These are phyloP conservation scores for Crithidia expoeki DNA, from an alignment of 208 protist genomes.

Conservation along the genomic window DNA sequence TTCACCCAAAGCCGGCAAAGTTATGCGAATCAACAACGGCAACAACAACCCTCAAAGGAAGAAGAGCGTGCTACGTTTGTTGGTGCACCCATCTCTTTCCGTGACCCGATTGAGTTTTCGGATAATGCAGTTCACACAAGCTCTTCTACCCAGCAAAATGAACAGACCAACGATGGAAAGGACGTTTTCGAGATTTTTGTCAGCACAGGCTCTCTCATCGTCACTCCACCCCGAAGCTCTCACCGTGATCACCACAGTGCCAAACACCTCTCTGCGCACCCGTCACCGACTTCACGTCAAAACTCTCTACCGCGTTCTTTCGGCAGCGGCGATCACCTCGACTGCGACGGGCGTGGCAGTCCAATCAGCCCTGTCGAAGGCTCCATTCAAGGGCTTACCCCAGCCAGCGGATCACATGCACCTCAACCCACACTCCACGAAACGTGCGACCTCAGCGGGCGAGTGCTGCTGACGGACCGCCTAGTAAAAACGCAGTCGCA, in stretches of 20 bases:
- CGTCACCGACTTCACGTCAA: background rate
- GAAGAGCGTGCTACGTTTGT: background rate
- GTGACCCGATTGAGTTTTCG: background rate
- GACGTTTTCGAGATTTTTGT: background rate
- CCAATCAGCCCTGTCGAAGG: background rate
- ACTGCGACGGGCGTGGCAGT: background rate
- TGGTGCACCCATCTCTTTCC: background rate
- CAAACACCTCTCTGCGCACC: background rate
- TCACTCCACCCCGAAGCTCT: background rate
- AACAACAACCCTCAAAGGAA: no score
- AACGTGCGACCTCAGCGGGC: background rate
- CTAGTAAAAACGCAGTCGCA: slow-evolving; percentile 13
- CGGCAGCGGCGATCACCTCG: background rate
- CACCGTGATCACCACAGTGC: background rate
- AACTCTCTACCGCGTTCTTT: background rate
- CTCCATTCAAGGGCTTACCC: background rate
- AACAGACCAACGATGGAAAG: background rate
- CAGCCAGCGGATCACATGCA: background rate
- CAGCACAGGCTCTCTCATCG: background rate
- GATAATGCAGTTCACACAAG: background rate
- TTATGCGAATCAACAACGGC: no score
- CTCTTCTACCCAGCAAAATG: background rate
- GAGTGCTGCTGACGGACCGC: slow-evolving; percentile 27
- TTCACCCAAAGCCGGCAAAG: no score
- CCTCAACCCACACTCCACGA: background rate